These are phyloP conservation scores for Musa itinerans DNA, from an alignment of 176 grass and related monocot species.

Conservation along the genomic window DNA sequence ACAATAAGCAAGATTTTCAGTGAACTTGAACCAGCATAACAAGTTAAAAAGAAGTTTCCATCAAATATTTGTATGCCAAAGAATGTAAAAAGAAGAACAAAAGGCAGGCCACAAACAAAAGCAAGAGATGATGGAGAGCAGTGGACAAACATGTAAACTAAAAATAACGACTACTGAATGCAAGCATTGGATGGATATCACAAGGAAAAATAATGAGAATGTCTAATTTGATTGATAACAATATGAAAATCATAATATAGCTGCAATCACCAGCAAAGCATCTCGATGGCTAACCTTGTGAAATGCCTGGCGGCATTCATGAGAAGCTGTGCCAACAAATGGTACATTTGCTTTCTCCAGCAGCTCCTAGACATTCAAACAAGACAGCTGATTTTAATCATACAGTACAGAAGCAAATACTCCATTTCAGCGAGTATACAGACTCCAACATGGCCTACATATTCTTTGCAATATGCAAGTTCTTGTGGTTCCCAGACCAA, in stretches of 20 bases:
- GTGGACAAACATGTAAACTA: too few relatives aligned
- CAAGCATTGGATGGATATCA: too few relatives aligned
- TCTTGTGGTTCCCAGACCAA: neutral
- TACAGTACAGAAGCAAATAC: neutral
- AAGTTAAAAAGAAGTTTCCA: too few relatives aligned
- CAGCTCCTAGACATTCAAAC: conserved; percentile 40
- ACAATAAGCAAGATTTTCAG: neutral
- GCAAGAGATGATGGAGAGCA: too few relatives aligned
- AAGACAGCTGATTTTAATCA: neutral
- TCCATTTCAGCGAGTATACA: neutral
- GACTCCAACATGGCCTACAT: neutral
- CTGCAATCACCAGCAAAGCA: neutral
- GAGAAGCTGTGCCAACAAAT: conserved; percentile 63
- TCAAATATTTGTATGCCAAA: neutral
- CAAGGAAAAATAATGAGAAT: too few relatives aligned
- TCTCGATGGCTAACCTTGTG: conserved; percentile 49
- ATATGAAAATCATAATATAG: neutral
- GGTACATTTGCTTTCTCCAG: conserved; percentile 82
- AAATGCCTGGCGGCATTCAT: conserved; percentile 55
- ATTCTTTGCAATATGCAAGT: neutral
- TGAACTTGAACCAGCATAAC: neutral
- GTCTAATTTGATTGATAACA: neutral
- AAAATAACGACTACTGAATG: too few relatives aligned
- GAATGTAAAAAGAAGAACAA: neutral
- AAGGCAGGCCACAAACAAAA: too few relatives aligned